Conservation (phyloP, 2,329 filamentous ascomycete species). For the Aspergillus unguis region DNA sequence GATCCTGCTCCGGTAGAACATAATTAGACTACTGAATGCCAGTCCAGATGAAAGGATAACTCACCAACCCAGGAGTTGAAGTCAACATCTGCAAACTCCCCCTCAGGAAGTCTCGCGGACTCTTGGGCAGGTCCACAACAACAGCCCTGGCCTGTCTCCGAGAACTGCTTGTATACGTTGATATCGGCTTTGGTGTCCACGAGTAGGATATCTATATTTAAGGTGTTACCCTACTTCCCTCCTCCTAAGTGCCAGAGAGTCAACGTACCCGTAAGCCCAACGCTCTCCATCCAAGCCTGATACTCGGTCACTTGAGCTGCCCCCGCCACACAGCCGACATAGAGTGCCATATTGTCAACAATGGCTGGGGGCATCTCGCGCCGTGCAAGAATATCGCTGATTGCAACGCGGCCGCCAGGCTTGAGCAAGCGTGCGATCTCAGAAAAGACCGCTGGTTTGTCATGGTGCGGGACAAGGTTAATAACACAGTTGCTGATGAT, state of each 20-base stretch:
- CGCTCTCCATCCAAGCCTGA: constrained; percentile 39
- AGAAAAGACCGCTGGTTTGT: constrained; percentile 54
- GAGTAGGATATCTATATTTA: constrained; percentile 41
- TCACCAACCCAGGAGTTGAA: constrained; percentile 53
- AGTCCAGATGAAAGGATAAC: too few species aligned
- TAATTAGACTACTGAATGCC: too few species aligned
- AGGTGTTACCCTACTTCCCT: constrained; percentile 35
- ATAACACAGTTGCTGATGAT: constrained; percentile 64
- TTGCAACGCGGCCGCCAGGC: constrained; percentile 55
- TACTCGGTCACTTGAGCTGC: constrained; percentile 55
- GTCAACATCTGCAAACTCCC: constrained; percentile 25
- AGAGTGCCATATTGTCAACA: constrained; percentile 50
- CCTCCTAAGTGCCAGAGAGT: constrained; percentile 11
- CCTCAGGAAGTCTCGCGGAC: not conserved
- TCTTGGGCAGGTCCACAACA: constrained; percentile 14
- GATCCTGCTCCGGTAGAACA: too few species aligned
- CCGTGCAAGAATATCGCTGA: constrained; percentile 59
- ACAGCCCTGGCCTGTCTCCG: constrained; percentile 20
- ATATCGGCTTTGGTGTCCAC: constrained; percentile 48
- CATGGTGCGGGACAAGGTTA: constrained; percentile 54
- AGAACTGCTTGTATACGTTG: constrained; percentile 44
- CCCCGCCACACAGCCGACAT: constrained; percentile 60
- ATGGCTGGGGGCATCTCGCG: constrained; percentile 50
- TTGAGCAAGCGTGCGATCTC: constrained; percentile 60
- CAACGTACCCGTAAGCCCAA: constrained; percentile 36